Conservation (phyloP, 208 protist species). For the Leishmania tarentolae region DNA sequence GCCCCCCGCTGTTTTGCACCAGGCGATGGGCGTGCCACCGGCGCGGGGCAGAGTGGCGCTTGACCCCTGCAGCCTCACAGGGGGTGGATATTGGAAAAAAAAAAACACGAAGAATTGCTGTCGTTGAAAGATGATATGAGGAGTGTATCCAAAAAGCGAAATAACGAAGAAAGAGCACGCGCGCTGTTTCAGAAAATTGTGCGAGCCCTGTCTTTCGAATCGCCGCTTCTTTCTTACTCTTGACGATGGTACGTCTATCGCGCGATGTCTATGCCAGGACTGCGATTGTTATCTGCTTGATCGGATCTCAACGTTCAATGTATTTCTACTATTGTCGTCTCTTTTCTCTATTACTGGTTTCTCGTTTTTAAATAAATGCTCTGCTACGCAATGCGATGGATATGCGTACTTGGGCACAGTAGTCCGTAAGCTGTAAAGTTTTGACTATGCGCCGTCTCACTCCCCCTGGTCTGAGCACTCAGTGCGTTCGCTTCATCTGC, state of each 20-base stretch:
- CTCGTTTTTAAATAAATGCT: background rate
- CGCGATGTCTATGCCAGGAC: background rate
- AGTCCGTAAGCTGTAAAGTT: background rate
- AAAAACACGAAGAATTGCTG: too few species aligned
- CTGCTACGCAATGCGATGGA: background rate
- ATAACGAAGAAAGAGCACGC: background rate
- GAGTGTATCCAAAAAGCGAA: too few species aligned
- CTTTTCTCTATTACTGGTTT: background rate
- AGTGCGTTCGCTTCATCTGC: constrained; percentile 66
- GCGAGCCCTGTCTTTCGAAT: background rate
- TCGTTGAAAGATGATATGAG: background rate
- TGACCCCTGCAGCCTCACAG: background rate
- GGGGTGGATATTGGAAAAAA: background rate
- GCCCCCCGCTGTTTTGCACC: background rate
- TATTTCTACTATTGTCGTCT: background rate
- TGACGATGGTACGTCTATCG: background rate
- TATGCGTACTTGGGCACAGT: background rate
- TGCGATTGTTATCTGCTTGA: background rate
- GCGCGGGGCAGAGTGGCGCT: too few species aligned
- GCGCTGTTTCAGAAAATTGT: background rate
- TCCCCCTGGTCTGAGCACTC: constrained; percentile 34
- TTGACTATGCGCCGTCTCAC: constrained; percentile 69
- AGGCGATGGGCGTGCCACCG: background rate
- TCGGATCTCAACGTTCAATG: background rate
- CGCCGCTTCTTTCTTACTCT: background rate